Base-by-base conservation (phyloP, 345 rosid species). In the Heritiera littoralis region DNA sequence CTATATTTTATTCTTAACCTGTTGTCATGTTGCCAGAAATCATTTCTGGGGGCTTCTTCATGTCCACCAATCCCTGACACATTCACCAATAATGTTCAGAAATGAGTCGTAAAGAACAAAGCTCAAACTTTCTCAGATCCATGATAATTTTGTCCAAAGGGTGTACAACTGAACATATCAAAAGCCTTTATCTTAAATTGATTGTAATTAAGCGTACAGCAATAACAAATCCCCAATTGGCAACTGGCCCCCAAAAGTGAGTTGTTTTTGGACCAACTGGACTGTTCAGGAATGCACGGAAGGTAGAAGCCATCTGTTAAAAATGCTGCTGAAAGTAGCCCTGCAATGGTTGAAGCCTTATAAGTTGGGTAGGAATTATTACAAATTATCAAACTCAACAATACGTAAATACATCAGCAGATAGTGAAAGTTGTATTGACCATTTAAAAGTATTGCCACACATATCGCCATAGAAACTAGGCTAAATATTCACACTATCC, bases 41-140 rank as follows among this genome's bases (percentile, higher is more conserved):
- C 97, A 87, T 85, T 82, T 96, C 97, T 0, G 98, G 97, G n/a
- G 99, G 97, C 80, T 96, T 96, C 8, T 92, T 83, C 92, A 89
- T 89, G 86, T 96, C 98, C 78, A 85, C 92, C 84, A 96, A 80
- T 46, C 99, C 99, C 99, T 96, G 85, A 82, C 20, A 63, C 40
- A 78, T 68, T 15, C 59, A 82, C n/a, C n/a, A 63, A 51, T 77
- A 13, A 67, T 10, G 9, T 79, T 54, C 14, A 58, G 76, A 70
- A 4, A 32, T 13, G 52, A 80, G 30, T 66, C 52, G 73, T 23
- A 79, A 65, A 45, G 43, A 10, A 68, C 46, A 61, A 63, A 74
- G 20, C 38, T 6, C 20, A 49, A 45, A 17, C 49, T 41, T 15
- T 13, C 59, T 15, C 6, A 54, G 54, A 82, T 28, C 23, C 17